Evolutionary conservation across 306 rosid species (phyloP), one percentile per base, ranked within the genome.

Genomic region (Castanea sativa): DNA sequence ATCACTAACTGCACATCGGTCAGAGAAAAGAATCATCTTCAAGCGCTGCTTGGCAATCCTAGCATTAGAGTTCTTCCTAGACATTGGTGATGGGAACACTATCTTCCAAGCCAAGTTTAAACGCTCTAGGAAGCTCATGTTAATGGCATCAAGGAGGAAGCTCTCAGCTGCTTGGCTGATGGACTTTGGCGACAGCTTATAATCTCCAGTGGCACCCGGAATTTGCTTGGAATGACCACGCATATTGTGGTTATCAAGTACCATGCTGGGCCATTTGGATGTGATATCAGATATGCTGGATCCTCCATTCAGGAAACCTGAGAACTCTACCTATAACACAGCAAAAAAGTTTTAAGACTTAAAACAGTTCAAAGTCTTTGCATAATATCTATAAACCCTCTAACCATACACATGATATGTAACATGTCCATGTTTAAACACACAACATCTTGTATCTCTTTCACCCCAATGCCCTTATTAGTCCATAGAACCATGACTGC

Each of bases 21-120:
- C 99, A 61, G 98, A 91, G 86, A 92, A 92, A 79, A 95, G 89
- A 67, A 95, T 92, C 99, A 95, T 91, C 86, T 95, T 95, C 86
- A 95, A 76, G 7, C 99, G 95, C 89, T 95, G 97, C 90, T 95
- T 95, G 73, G 99, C 99, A 67, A 91, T 86, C 69, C 86, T 84
- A 76, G 99, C 99, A 79, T 91, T 91, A 33, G 99, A 92, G 79
- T 83, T 92, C 86, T 78, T 87, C 79, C 80, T 86, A 59, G 92
- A 80, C 69, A 88, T 70, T 30, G 90, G 87, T 32, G 98, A 88
- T 4, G 99, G 99, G 79, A 91, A 95, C 8, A 95, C 65, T 69
- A 95, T 92, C 83, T 88, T 92, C 98, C 98, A 95, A 33, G 99
- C 98, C 86, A 95, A 84, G 86, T 88, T 92, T 75, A 92, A 82